phyloP scores from a whole-genome alignment of 306 rosid genomes.

The Acmispon strigosus region DNA sequence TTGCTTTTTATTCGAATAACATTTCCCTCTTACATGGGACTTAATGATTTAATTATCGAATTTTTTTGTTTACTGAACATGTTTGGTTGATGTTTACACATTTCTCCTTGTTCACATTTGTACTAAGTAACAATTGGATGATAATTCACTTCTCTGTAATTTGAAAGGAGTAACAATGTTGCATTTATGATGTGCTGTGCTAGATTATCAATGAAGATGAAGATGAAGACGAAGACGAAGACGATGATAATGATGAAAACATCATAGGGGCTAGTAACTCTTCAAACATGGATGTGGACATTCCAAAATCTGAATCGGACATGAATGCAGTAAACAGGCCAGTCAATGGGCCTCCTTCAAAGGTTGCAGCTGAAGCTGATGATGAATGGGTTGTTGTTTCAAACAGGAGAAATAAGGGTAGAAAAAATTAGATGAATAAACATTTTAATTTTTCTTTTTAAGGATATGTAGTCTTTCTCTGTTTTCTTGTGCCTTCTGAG shows the following conservation, averaged over 20 bases:
- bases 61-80: not conserved
- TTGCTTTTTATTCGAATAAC: too few relatives aligned
- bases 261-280: conserved; percentile 5
- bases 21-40: not conserved
- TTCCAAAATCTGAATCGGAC: conserved; percentile 16
- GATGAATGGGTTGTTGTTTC: conserved; percentile 60
- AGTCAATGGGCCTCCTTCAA: conserved; percentile 17
- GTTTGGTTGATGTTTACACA: not conserved
- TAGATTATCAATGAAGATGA: conserved; percentile 34
- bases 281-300: conserved; percentile 31
- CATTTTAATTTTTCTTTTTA: not conserved
- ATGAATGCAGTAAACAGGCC: not conserved
- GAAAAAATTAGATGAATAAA: conserved; percentile 34
- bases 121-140: not conserved
- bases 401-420: conserved; percentile 35
- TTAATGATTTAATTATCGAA: not conserved
- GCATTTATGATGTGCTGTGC: not conserved
- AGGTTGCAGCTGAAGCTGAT: conserved; percentile 31
- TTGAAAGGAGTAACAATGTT: not conserved
- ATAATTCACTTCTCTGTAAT: not conserved
- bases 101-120: not conserved
- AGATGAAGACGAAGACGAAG: conserved; percentile 13
- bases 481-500: not conserved
- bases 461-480: not conserved
- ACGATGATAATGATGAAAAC: not conserved